phyloP scores from a whole-genome alignment of 306 rosid genomes.

The Gynostemma pentaphyllum region DNA sequence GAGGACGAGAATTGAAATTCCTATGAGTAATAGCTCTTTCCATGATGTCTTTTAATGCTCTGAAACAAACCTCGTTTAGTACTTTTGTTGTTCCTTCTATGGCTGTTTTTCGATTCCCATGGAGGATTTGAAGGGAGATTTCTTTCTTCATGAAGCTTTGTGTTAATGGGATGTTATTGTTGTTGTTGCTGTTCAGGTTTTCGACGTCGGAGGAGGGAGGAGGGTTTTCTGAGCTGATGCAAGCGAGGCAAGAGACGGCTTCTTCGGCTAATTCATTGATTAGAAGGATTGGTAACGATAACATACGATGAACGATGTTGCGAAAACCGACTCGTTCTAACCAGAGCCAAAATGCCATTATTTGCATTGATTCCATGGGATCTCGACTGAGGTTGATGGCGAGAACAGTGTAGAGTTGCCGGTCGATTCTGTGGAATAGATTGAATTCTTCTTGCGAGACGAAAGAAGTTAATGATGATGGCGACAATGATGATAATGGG shows the following conservation, averaged over 20 bases:
- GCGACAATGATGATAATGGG: neutral
- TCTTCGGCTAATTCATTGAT: slow-evolving; percentile 60
- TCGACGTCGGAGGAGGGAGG: slow-evolving; percentile 8
- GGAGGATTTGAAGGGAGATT: slow-evolving; percentile 19
- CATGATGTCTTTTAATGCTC: slow-evolving; percentile 47
- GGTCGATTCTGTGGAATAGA: slow-evolving; percentile 40
- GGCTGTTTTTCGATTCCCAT: slow-evolving; percentile 10
- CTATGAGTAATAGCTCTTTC: slow-evolving; percentile 9
- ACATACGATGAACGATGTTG: slow-evolving; percentile 23
- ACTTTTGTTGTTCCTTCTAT: slow-evolving; percentile 17
- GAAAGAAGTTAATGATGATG: neutral
- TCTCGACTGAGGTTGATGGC: slow-evolving; percentile 33
- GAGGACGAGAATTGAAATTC: neutral
- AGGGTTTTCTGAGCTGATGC: slow-evolving; percentile 11
- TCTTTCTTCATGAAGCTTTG: slow-evolving; percentile 34
- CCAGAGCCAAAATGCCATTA: slow-evolving; percentile 65
- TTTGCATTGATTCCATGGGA: slow-evolving; percentile 46
- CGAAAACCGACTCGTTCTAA: slow-evolving; percentile 41
- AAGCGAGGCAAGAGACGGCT: slow-evolving; percentile 28
- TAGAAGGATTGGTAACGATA: slow-evolving; percentile 26
- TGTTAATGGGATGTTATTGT: slow-evolving; percentile 27
- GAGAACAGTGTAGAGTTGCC: slow-evolving; percentile 38
- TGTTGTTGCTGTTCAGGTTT: no score
- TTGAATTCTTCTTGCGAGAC: slow-evolving; percentile 37
- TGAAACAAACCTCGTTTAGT: slow-evolving; percentile 21